Evolutionary conservation across 768 basidiomycete genomes (phyloP), one percentile per base, ranked within the genome.

Genomic region (Lentinula sp.): DNA sequence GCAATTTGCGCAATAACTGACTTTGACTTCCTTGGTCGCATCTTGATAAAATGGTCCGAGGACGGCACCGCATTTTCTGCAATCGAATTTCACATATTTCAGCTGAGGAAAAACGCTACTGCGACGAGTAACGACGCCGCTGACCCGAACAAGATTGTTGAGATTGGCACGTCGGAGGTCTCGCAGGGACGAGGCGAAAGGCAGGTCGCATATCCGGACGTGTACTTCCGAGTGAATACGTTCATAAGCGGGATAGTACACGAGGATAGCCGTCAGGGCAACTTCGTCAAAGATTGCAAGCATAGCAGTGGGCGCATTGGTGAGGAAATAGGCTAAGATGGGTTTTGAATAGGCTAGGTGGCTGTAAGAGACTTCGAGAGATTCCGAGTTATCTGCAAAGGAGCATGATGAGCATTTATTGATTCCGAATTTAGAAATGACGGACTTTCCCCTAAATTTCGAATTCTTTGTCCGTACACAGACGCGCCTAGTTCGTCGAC

Each of bases 31-130:
- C 74, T 85, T 91, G 40, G 88, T 89, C 6, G 94, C 93, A 73
- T 98, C 97, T 78, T 99, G 97, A 71, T 94, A 96, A 78, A 98
- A 98, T 1, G 97, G 97, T 13, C 97, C 97, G 15, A 98, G 80
- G 31, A 93, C 86, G n/a, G 87, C 90, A 16, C 90, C 89, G 67
- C 97, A 99, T 71, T 96, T 98, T 59, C 83, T 83, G 74, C 97
- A 99, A 72, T 98, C 94, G 68, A 99, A 99, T 71, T 98, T 98
- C 73, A 99, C 95, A 69, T 98, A 97, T 76, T 99, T 98, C 62
- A 99, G 78, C 73, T 99, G 97, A n/a, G 97, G 97, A 74, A 98
- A 98, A 9, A 99, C 95, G 9, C 97, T 96, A 8, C 88, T 93
- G 42, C 97, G 83, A 61, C 97, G 80, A 1, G 97, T 99, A 49